Conservation (phyloP, 1,139 yeast genomes). For the Geotrichum bryndzae region DNA sequence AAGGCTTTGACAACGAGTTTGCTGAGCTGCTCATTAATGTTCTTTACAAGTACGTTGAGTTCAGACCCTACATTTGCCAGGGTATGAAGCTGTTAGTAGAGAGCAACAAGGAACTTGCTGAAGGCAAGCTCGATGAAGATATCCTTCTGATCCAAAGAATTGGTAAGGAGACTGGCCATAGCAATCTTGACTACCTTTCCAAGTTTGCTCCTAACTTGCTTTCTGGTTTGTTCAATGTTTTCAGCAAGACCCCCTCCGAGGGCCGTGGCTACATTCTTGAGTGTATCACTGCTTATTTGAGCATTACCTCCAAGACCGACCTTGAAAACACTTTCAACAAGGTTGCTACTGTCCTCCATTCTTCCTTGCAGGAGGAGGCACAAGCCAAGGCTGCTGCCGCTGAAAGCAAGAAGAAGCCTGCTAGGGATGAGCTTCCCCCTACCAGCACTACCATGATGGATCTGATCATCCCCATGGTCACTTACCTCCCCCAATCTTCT, state of each 20-base stretch:
- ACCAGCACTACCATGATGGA: conserved; percentile 85
- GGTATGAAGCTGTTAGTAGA: conserved; percentile 74
- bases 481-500: conserved; percentile 65
- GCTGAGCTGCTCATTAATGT: conserved; percentile 72
- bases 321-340: conserved; percentile 74
- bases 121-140: conserved; percentile 55
- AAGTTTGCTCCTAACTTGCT: conserved; percentile 65
- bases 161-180: conserved; percentile 49
- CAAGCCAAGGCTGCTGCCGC: conserved; percentile 29
- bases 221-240: conserved; percentile 85
- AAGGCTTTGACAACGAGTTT: conserved; percentile 64
- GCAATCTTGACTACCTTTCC: conserved; percentile 57
- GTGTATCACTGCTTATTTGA: conserved; percentile 73
- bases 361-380: conserved; percentile 55
- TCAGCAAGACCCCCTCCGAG: conserved; percentile 78
- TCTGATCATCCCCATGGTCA: conserved; percentile 77
- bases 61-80: conserved; percentile 76
- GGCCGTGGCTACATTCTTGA: conserved; percentile 80
- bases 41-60: conserved; percentile 66
- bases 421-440: conserved; percentile 40
- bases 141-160: conserved; percentile 55
- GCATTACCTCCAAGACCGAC: conserved; percentile 62
- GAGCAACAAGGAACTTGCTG: conserved; percentile 56
- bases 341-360: conserved; percentile 71
- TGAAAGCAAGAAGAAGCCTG: conserved; percentile 24